Base-by-base conservation (phyloP, 768 basidiomycete genomes). In the Dentipellis sp. region DNA sequence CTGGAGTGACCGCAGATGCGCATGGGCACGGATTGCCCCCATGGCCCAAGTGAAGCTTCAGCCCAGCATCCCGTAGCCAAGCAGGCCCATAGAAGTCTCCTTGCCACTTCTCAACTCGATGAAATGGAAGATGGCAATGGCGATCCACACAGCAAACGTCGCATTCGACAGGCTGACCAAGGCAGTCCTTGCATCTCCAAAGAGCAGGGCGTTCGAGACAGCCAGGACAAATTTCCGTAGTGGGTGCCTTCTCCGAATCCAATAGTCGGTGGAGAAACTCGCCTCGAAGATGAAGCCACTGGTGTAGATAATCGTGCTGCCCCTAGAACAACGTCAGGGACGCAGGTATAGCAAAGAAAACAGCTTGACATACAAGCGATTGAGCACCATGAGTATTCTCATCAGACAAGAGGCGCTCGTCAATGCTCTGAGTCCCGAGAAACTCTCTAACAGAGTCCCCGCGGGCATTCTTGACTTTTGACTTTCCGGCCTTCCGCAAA, bases 101-200 rank as follows among this genome's bases (percentile, higher is more conserved):
- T 4, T 9, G n/a, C 53, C 53, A 54, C 29, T 47, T 54, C 34
- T 54, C n/a, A 54, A 54, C 42, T 5, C 53, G 42, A 35, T 54
- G 53, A 34, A 54, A 46, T 19, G 53, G 53, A 36, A 47, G 53
- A 34, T 9, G 14, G 22, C 12, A 29, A 36, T 54, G 53, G 19
- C 42, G 37, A 2, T 21, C 22, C 47, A 16, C 10, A 45, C 35
- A 37, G 42, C 54, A 54, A 10, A 16, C 45, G 10, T 34, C 47
- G 45, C 46, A 54, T 40, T 40, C 39, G n/a, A 40, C 11, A n/a
- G 39, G 39, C n/a, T n/a, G 39, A n/a, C 39, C 39, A 11, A 40
- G 12, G n/a, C 39, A 40, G n/a, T 40, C 39, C n/a, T n/a, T n/a
- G n/a, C 39, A 40, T 40, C n/a, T 40, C 39, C 39, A 40, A 11